Evolutionary conservation across 768 basidiomycete genomes (phyloP).

Genomic region (Leucogyrophana mollusca): DNA sequence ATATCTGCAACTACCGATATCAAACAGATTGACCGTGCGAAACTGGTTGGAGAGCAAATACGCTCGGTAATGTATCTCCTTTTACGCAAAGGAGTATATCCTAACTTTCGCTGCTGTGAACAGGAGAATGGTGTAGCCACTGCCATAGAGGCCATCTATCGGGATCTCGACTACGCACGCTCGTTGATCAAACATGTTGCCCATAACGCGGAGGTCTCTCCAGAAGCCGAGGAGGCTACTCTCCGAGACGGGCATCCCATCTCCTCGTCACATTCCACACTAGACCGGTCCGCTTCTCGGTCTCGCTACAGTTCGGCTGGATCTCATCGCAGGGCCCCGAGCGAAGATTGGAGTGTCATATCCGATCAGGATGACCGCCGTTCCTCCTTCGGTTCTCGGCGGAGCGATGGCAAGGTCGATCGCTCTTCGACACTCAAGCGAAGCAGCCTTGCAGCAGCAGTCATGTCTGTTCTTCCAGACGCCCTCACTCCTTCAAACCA

Average conservation of each 20-base stretch:
- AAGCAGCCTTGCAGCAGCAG: slow-evolving; percentile 60
- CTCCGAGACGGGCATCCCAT: slow-evolving; percentile 22
- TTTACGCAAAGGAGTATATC: too few relatives aligned
- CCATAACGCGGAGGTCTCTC: slow-evolving; percentile 21
- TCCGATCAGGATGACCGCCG: slow-evolving; percentile 69
- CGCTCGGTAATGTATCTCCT: slow-evolving; percentile 53
- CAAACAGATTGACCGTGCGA: slow-evolving; percentile 88
- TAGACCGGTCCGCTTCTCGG: slow-evolving; percentile 32
- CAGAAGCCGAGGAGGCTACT: slow-evolving; percentile 31
- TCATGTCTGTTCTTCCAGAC: slow-evolving; percentile 62
- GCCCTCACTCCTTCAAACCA: slow-evolving; percentile 42
- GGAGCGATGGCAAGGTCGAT: slow-evolving; percentile 36
- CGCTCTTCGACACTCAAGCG: slow-evolving; percentile 48
- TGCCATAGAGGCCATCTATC: slow-evolving; percentile 94
- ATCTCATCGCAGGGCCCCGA: slow-evolving; percentile 53
- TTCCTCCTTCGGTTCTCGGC: slow-evolving; percentile 54
- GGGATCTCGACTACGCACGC: slow-evolving; percentile 93
- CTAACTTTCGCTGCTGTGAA: slow-evolving; percentile 4
- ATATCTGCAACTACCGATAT: slow-evolving; percentile 78
- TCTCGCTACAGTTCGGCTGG: slow-evolving; percentile 57
- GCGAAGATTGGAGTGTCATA: slow-evolving; percentile 88
- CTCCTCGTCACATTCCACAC: slow-evolving; percentile 23
- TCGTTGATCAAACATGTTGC: slow-evolving; percentile 65
- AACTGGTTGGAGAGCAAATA: slow-evolving; percentile 82
- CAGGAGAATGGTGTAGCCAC: slow-evolving; percentile 94